Conservation (phyloP, 305 asterid genomes). For the Ilex paraguariensis region DNA sequence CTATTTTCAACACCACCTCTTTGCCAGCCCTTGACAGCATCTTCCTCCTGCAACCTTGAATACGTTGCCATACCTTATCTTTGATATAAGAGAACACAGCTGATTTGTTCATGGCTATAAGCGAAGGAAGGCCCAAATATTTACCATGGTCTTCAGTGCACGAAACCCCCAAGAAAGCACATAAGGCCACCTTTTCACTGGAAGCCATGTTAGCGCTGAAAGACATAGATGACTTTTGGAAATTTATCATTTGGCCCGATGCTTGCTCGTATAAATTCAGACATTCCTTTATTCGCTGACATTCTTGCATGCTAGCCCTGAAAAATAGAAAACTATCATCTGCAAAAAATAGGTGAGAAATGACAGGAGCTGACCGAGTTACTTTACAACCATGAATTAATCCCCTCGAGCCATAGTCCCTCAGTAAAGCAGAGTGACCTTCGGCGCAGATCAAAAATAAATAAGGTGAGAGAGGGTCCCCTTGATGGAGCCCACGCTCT, state of each 20-base stretch:
- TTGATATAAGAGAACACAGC: background rate
- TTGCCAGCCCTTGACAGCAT: background rate
- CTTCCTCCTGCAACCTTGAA: background rate
- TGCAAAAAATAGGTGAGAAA: no score
- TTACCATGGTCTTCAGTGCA: background rate
- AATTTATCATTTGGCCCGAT: background rate
- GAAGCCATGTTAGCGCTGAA: background rate
- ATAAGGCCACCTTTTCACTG: background rate
- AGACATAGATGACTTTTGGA: background rate
- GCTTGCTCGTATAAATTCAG: background rate
- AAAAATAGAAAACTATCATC: no score
- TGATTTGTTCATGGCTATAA: background rate
- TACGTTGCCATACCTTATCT: background rate
- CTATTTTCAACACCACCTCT: background rate
- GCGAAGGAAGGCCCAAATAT: background rate
- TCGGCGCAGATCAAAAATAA: background rate
- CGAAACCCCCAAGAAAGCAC: background rate
- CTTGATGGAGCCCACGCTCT: background rate
- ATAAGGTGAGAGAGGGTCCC: background rate
- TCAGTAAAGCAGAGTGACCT: background rate
- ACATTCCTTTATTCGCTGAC: background rate
- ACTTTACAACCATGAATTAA: background rate
- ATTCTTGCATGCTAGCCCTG: no score
- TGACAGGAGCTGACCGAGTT: no score
- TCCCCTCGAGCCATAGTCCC: background rate